phyloP scores from a whole-genome alignment of 306 rosid species.

The Vigna trinervia region DNA sequence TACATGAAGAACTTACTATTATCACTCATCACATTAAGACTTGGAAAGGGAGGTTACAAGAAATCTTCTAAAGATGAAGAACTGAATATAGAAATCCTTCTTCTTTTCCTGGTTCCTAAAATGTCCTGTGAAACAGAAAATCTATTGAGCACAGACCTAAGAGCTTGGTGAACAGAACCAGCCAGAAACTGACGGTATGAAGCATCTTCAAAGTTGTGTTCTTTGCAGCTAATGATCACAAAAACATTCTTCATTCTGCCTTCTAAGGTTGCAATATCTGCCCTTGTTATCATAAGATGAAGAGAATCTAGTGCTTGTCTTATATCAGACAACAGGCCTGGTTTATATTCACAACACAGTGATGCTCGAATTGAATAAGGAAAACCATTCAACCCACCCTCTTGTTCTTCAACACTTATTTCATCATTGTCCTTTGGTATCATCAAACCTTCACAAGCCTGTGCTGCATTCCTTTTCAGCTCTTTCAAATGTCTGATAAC shows the following conservation, averaged over 20 bases:
- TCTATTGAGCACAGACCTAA: slow-evolving; percentile 63
- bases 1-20: slow-evolving; percentile 21
- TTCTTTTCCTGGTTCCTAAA: slow-evolving; percentile 55
- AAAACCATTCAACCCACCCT: slow-evolving; percentile 53
- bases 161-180: slow-evolving; percentile 63
- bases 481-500: slow-evolving; percentile 68
- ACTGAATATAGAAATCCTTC: slow-evolving; percentile 58
- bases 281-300: slow-evolving; percentile 60
- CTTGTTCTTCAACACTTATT: slow-evolving; percentile 71
- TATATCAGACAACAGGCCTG: slow-evolving; percentile 66
- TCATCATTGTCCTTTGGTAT: slow-evolving; percentile 73
- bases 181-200: slow-evolving; percentile 58
- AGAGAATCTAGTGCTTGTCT: slow-evolving; percentile 66
- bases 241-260: slow-evolving; percentile 75
- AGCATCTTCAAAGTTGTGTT: slow-evolving; percentile 49
- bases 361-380: slow-evolving; percentile 69
- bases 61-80: slow-evolving; percentile 55
- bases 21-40: neutral
- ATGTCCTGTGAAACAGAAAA: slow-evolving; percentile 64
- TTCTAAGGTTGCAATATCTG: slow-evolving; percentile 69
- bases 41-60: slow-evolving; percentile 41
- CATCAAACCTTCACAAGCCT: slow-evolving; percentile 58
- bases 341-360: slow-evolving; percentile 70
- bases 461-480: slow-evolving; percentile 62
- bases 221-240: slow-evolving; percentile 59